Conservation (phyloP, 805 yeast species). For the Metschnikowia bowlesiae region DNA sequence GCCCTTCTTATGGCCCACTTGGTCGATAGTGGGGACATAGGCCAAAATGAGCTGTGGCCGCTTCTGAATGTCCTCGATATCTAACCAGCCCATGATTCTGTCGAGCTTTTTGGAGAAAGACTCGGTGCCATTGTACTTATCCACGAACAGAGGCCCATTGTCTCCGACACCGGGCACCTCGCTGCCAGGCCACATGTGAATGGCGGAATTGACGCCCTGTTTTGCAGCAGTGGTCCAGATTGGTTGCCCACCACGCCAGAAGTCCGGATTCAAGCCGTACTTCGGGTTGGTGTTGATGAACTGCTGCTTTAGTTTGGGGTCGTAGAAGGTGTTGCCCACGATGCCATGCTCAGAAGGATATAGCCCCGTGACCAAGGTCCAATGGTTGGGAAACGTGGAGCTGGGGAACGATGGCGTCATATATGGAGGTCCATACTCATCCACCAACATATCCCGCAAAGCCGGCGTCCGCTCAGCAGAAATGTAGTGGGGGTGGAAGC, state of each 20-base stretch:
- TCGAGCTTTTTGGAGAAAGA: conserved; percentile 50
- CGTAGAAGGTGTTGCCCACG: conserved; percentile 76
- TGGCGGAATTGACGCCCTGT: conserved; percentile 62
- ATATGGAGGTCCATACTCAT: conserved; percentile 66
- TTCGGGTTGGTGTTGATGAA: conserved; percentile 61
- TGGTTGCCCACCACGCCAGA: conserved; percentile 87
- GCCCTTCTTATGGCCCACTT: conserved; percentile 72
- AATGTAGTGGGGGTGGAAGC: conserved; percentile 87
- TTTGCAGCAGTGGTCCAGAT: conserved; percentile 72
- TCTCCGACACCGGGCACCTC: conserved; percentile 56
- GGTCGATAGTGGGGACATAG: conserved; percentile 78
- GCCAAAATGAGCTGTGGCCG: conserved; percentile 76
- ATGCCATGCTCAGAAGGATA: conserved; percentile 84
- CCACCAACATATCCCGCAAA: conserved; percentile 51
- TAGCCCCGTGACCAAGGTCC: conserved; percentile 85
- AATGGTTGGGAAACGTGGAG: conserved; percentile 87
- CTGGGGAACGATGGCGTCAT: conserved; percentile 88
- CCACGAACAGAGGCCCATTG: conserved; percentile 49
- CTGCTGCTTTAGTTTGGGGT: conserved; percentile 48
- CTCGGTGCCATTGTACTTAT: conserved; percentile 63
- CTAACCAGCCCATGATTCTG: conserved; percentile 66
- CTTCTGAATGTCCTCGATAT: conserved; percentile 38
- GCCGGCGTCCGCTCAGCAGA: conserved; percentile 64
- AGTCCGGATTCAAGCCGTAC: conserved; percentile 49
- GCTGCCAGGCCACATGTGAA: conserved; percentile 98